Conservation (phyloP, 352 stramenopile genomes). For the Globisporangium parvum region DNA sequence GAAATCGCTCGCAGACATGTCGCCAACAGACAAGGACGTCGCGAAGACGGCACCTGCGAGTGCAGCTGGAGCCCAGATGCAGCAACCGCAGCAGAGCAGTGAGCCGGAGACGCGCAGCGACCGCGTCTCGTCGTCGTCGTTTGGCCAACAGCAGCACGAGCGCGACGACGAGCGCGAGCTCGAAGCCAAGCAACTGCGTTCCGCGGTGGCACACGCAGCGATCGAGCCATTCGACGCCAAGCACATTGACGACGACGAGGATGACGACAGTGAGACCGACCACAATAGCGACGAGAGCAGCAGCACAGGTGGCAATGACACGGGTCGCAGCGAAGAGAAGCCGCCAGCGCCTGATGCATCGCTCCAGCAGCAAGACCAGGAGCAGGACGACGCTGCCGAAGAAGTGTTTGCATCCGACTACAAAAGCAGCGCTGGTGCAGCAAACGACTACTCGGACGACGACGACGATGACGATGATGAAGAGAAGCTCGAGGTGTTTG, state of each 20-base stretch:
- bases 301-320: neutral
- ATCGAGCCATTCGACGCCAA: slow-evolving; percentile 16
- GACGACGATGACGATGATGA: slow-evolving; percentile 18
- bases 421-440: neutral
- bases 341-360: neutral
- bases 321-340: neutral
- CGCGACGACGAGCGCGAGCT: too few species aligned
- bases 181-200: neutral
- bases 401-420: slow-evolving; percentile 20
- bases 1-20: slow-evolving; percentile 21
- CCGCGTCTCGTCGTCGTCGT: neutral
- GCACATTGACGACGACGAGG: slow-evolving; percentile 16
- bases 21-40: slow-evolving; percentile 31
- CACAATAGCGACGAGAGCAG: slow-evolving; percentile 5
- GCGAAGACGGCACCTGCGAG: neutral
- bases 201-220: neutral
- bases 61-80: neutral
- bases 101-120: slow-evolving; percentile 14
- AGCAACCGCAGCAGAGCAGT: neutral
- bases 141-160: neutral
- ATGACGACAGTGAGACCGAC: slow-evolving; percentile 11
- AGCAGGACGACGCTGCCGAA: slow-evolving; percentile 11
- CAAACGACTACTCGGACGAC: slow-evolving; percentile 5
- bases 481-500: slow-evolving; percentile 43
- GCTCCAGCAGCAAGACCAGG: slow-evolving; percentile 12